phyloP scores from a whole-genome alignment of 2,329 filamentous ascomycete species.

The Aaosphaeria pasadenensis region DNA sequence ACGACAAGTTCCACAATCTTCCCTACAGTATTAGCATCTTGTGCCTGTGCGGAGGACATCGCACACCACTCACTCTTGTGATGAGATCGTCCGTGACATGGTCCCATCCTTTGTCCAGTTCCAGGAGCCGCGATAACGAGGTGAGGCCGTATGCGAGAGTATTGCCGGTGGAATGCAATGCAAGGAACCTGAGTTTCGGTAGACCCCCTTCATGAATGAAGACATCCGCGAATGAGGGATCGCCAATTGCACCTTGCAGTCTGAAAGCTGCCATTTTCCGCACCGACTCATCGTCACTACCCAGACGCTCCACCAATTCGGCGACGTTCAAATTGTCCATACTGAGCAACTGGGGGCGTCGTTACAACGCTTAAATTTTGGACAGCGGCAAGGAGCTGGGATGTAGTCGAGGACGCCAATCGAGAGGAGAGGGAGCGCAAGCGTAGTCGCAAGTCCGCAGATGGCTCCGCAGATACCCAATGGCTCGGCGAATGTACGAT shows the following conservation, averaged over 20 bases:
- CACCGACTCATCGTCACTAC: conserved; percentile 75
- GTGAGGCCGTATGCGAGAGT: conserved; percentile 94
- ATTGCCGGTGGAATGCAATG: conserved; percentile 84
- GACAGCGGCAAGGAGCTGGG: too few relatives aligned
- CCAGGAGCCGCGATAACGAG: conserved; percentile 79
- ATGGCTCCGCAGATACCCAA: too few relatives aligned
- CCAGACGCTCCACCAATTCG: conserved; percentile 58
- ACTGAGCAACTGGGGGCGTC: background rate
- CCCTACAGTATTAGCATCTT: conserved; percentile 6
- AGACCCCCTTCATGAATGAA: conserved; percentile 91
- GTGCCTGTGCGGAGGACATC: background rate
- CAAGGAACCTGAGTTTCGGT: conserved; percentile 74
- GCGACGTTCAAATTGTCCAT: conserved; percentile 58
- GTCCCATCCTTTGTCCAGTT: conserved; percentile 98
- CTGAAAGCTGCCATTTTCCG: conserved; percentile 99
- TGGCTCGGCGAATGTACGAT: too few relatives aligned
- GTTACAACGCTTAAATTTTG: background rate
- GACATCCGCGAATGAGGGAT: conserved; percentile 92
- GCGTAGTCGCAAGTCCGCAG: too few relatives aligned
- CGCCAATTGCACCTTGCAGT: conserved; percentile 89
- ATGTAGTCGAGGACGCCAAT: too few relatives aligned
- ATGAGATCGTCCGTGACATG: conserved; percentile 73
- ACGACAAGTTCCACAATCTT: conserved; percentile 88
- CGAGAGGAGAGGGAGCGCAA: too few relatives aligned
- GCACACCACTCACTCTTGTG: conserved; percentile 52